Evolutionary conservation across 2,329 filamentous ascomycete species (phyloP), one percentile per base, ranked within the genome.

Genomic region (Hymenoscyphus repandus): DNA sequence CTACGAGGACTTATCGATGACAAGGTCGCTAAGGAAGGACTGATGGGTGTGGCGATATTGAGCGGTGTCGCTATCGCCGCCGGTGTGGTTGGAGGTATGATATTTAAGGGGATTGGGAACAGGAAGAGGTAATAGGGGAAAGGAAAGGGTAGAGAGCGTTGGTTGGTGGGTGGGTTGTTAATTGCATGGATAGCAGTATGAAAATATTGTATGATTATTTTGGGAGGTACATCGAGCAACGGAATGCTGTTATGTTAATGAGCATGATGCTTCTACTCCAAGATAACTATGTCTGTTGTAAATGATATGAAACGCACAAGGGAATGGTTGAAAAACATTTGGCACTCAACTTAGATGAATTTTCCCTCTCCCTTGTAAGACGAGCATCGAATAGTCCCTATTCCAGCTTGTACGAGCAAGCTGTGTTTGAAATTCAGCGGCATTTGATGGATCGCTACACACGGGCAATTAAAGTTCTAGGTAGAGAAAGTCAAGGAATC

Each of bases 31-130:
- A 95, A 86, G 74, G 93, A 99, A 72, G 93, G 93, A 0, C 70
- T 99, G 56, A 80, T 97, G 74, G 93, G 93, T 40, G 90, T 96
- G 51, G 93, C 93, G 39, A 97, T 99, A 67, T 82, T 97, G 39
- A 92, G 92, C 55, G 92, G 93, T 31, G 80, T 97, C 50, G 91
- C 92, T 48, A 85, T 97, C 55, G 92, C 89, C 2, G 93, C 91
- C 2, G 93, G 92, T n/a, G 83, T 96, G 13, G 83, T 97, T 13
- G 93, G 92, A 32, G 90, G 90, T 12, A 81, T 97, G 64, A 69
- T 99, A 57, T 79, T 97, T 67, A 86, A 82, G 70, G 88, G 90
- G 56, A 71, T 86, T 54, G 79, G 83, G 58, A 82, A 82, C 70
- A 83, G 59, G 45, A 55, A 57, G 45, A 61, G 61, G 52, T 64